A percentile compares a stretch with the other conserved stretches of the same genome.
Evolutionary conservation across 2,329 filamentous ascomycete species (phyloP).

Genomic region (Trichoderma aggressivum): DNA sequence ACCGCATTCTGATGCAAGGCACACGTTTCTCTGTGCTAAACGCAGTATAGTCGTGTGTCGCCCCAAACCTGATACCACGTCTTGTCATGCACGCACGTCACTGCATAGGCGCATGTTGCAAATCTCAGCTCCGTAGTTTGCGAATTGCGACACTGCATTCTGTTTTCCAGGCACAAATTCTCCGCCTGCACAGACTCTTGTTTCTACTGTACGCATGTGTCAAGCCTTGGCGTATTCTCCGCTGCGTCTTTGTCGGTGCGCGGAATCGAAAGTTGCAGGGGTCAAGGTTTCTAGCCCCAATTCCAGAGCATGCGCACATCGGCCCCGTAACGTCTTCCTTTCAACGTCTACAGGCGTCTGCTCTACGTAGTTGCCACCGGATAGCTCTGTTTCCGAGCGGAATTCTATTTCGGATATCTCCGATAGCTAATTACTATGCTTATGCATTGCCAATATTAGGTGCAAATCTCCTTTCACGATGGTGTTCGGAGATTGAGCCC

Average conservation of each 20-base stretch:
- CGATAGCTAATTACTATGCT: constrained; percentile 5
- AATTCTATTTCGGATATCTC: constrained; percentile 6
- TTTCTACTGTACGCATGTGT: not conserved
- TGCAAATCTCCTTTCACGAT: not conserved
- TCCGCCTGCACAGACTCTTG: not conserved
- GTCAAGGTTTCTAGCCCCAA: not conserved
- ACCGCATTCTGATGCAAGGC: not conserved
- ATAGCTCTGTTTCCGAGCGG: not conserved
- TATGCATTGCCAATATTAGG: not conserved
- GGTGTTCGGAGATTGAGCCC: not conserved
- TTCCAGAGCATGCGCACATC: not conserved
- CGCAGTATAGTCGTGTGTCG: not conserved
- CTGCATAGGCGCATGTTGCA: not conserved
- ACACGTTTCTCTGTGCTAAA: not conserved
- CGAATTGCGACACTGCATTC: not conserved
- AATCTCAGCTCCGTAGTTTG: not conserved
- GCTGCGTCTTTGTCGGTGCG: not conserved
- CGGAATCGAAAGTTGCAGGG: not conserved
- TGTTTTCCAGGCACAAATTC: not conserved
- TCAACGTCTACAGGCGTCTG: not conserved
- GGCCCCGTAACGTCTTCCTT: not conserved
- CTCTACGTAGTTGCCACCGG: not conserved
- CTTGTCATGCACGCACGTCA: not conserved
- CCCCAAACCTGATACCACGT: not conserved
- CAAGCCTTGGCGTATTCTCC: not conserved